Base-by-base conservation (phyloP, 2,329 filamentous ascomycete species). In the Fusarium setosum region DNA sequence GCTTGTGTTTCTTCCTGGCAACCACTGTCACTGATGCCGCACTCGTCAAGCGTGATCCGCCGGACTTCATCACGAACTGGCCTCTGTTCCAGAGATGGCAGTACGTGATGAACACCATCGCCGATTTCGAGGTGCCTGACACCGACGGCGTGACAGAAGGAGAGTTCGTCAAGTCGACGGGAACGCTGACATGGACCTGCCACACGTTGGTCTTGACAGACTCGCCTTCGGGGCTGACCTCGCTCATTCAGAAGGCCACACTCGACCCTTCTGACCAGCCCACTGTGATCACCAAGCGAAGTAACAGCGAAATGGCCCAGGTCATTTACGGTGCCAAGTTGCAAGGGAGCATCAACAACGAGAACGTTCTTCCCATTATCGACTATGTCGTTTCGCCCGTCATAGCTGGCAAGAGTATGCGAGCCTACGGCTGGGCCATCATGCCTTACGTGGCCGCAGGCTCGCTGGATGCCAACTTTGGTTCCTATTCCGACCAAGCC, bases 251-350 rank as follows among this genome's bases (percentile, higher is more conserved):
- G 6, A 61, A 61, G 21, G 40, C 59, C 9, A 29, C 17, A 2
- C 17, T 61, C 15, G n/a, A 23, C 34, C 32, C 47, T 2, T 32
- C 42, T 32, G 13, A n/a, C 26, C 9, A 31, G 26, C 26, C 54
- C 2, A 59, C 48, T 17, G 59, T 61, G 2, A 48, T 61, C 4
- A 59, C 48, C 7, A 61, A 61, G 56, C 59, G 59, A n/a, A 61
- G 56, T 13, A 18, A 13, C 5, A 21, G 17, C 13, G 56, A 21
- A 1, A 31, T 13, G 2, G 8, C 48, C 3, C 32, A 35, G 32
- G 38, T 61, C 18, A 23, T 61, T 12, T 61, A 59, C 5, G 59
- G 59, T 5, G 59, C 59, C 0, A 26, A 23, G 10, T n/a, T 61
- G 5, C 59, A 59, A 12, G 42, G 55, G 24, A 20, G 49, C 0